A percentile compares a stretch with the other conserved stretches of the same genome.
These are phyloP conservation scores for Fonsecaea multimorphosa DNA, from an alignment of 2,329 filamentous ascomycete species.

Conservation along the genomic window DNA sequence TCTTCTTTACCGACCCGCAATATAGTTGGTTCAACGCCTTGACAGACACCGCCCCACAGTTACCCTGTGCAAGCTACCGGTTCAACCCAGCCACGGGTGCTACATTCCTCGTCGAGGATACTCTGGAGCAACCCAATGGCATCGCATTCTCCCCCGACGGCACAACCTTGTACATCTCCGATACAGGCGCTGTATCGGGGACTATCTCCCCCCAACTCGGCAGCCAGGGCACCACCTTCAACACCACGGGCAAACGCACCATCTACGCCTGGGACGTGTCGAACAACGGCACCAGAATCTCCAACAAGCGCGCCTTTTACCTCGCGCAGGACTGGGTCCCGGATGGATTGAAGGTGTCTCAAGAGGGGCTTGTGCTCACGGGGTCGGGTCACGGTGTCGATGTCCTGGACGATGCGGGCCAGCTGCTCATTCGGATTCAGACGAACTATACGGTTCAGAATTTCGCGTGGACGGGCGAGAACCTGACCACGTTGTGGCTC, in stretches of 20 bases:
- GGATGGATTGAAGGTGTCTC: constrained; percentile 52
- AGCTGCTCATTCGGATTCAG: constrained; percentile 49
- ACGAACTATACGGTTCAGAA: constrained; percentile 55
- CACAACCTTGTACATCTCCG: constrained; percentile 49
- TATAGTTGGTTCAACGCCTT: constrained; percentile 48
- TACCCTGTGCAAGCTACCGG: constrained; percentile 50
- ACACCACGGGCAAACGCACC: constrained; percentile 30
- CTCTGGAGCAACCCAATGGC: constrained; percentile 51
- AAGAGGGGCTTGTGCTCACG: constrained; percentile 50
- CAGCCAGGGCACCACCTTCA: constrained; percentile 31
- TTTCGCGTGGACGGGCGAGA: constrained; percentile 51
- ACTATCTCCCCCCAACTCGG: constrained; percentile 42
- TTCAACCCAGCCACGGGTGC: constrained; percentile 46
- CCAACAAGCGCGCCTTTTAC: constrained; percentile 51
- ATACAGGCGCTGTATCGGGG: constrained; percentile 45
- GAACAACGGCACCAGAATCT: constrained; percentile 45
- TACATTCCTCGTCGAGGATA: constrained; percentile 48
- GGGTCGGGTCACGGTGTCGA: constrained; percentile 50
- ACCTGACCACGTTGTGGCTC: constrained; percentile 50
- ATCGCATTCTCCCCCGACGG: constrained; percentile 52
- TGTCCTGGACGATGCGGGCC: constrained; percentile 48
- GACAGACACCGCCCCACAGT: constrained; percentile 46
- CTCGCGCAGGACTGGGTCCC: constrained; percentile 49
- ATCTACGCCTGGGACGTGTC: constrained; percentile 50
- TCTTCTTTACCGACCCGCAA: constrained; percentile 59